Evolutionary conservation across 257 asterid species (phyloP).

Genomic region (Capsicum baccatum): DNA sequence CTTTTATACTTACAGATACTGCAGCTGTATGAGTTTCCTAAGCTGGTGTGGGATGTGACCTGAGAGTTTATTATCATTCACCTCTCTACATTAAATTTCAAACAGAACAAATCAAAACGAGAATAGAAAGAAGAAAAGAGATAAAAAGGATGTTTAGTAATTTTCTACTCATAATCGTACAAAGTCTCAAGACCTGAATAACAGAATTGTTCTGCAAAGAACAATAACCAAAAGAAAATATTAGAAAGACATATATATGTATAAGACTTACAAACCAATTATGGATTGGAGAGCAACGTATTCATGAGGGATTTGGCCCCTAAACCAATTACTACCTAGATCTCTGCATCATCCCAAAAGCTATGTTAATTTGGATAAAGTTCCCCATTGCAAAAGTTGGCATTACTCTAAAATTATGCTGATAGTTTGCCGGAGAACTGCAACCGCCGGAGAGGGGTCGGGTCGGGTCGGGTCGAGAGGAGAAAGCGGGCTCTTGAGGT

Average conservation of each 20-base stretch:
- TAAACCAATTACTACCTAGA: background rate
- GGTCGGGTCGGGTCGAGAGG: no score
- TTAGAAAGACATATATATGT: background rate
- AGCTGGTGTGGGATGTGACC: conserved; percentile 28
- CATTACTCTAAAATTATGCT: no score
- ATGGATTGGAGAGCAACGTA: background rate
- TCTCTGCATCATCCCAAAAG: no score
- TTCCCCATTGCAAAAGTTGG: no score
- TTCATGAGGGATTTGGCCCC: background rate
- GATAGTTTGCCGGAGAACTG: no score
- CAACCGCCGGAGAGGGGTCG: no score
- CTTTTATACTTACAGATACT: conserved; percentile 20
- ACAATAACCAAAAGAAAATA: background rate
- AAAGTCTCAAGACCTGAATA: background rate
- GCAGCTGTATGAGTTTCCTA: conserved; percentile 26
- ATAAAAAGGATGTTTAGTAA: background rate
- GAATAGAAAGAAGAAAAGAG: background rate
- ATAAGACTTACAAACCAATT: background rate
- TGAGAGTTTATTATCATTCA: background rate
- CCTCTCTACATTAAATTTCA: background rate
- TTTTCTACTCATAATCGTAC: background rate
- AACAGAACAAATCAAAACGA: conserved; percentile 4
- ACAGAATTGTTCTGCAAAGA: background rate
- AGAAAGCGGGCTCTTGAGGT: no score
- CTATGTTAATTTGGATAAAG: no score